Evolutionary conservation across 495 filamentous ascomycete species (phyloP), one percentile per base, ranked within the genome.

Genomic region (Astrocystis sublimbata): DNA sequence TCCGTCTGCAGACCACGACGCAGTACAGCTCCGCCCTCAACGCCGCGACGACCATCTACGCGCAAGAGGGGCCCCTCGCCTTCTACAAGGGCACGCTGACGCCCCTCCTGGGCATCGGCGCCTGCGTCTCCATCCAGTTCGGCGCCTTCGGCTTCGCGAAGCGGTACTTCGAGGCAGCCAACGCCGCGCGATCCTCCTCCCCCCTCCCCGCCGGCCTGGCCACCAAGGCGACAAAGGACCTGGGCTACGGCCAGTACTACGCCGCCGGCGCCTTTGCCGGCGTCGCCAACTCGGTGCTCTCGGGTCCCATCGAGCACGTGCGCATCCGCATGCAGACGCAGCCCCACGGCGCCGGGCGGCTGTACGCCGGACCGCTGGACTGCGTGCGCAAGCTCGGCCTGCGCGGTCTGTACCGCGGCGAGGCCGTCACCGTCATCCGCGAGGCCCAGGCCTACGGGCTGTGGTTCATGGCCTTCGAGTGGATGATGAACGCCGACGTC

Each of bases 21-120:
- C 81, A 90, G 65, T 96, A 97, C 81, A 80, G 82, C 60, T 88
- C 83, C 69, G 94, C 94, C 45, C 73, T 93, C 33, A 83, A 92
- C 66, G 89, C 89, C 62, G 94, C 93, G 1, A 80, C 81, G 46
- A 85, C 90, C 67, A 97, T 98, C 76, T 90, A 90, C 72, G 87
- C 85, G 68, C 88, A 90, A 73, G 94, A 98, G 76, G 96, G 94
- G 2, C 81, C 93, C 1, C 71, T 88, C 3, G 93, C 94, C 46
- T 98, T 98, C 84, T 98, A 98, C 84, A 98, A 98, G 66, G 94
- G 94, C 63, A 98, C 96, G 2, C 79, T 98, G 55, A 98, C 96
- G n/a, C 94, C 94, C 1, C 79, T 98, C 33, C 83, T 98, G 35
- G 94, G 94, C 64, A 98, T 98, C 71, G 94, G 94, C 69, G 96